Evolutionary conservation across 805 yeast species (phyloP).

Genomic region (Nadsonia fulvescens): DNA sequence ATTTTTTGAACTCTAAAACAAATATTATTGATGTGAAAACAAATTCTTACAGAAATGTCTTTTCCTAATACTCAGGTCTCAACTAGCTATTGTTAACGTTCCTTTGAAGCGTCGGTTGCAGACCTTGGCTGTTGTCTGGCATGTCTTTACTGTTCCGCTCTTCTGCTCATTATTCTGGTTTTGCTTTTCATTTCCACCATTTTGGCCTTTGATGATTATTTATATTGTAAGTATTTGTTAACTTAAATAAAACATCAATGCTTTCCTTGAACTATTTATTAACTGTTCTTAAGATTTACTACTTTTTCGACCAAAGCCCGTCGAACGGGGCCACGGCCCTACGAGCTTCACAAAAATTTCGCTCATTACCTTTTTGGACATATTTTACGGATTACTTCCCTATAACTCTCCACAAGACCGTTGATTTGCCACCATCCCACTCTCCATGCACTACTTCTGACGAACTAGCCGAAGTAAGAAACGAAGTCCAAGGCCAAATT

Average conservation of each 20-base stretch:
- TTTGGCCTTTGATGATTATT: slow-evolving; percentile 52
- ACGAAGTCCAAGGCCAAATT: not conserved
- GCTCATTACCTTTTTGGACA: slow-evolving; percentile 44
- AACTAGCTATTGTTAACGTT: too few species aligned
- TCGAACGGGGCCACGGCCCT: slow-evolving; percentile 51
- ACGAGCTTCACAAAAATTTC: slow-evolving; percentile 38
- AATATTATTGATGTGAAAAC: too few species aligned
- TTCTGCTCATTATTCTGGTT: slow-evolving; percentile 29
- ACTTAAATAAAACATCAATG: too few species aligned
- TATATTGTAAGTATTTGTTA: slow-evolving; percentile 30
- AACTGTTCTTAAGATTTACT: slow-evolving; percentile 34
- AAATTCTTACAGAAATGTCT: too few species aligned
- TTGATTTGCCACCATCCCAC: slow-evolving; percentile 51
- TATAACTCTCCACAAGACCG: slow-evolving; percentile 46
- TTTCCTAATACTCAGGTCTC: too few species aligned
- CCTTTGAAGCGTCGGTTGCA: slow-evolving; percentile 32
- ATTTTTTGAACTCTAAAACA: too few species aligned
- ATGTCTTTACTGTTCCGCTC: slow-evolving; percentile 48
- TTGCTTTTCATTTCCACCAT: slow-evolving; percentile 35
- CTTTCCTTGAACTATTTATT: too few species aligned
- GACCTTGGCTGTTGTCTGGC: slow-evolving; percentile 55
- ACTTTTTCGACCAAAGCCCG: slow-evolving; percentile 44
- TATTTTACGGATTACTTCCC: slow-evolving; percentile 72
- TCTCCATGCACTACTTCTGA: slow-evolving; percentile 22
- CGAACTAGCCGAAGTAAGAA: not conserved